Base-by-base conservation (phyloP, 2,329 filamentous ascomycete genomes). In the Neofusicoccum cordaticola region DNA sequence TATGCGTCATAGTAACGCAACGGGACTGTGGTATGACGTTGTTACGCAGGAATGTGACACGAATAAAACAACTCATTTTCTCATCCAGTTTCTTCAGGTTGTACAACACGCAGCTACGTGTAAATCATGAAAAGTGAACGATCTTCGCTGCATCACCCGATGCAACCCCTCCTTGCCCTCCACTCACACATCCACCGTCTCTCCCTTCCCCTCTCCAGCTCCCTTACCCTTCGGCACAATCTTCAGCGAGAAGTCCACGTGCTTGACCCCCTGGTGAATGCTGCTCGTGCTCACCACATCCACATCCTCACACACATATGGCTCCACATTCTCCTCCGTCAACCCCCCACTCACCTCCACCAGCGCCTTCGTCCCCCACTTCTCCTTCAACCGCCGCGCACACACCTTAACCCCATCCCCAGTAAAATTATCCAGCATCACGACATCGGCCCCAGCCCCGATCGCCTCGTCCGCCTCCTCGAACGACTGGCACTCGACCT, bases 401-500 rank as follows among this genome's bases (percentile, higher is more conserved):
- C 92, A 92, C 8, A 84, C 78, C 74, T 88, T 89, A 67, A 97
- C 89, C 0, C 88, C 92, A 1, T 91, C 89, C 0, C 90, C 88
- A 0, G 87, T 88, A 74, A 98, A 99, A 77, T 99, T 99, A 76
- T 99, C 95, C 66, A 99, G 81, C 95, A 99, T 99, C 67, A 99
- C 88, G 19, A 99, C 89, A 76, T 99, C 94, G 0, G 95, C 95
- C 0, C 95, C 95, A 0, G 94, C 94, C 2, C 82, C 86, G 71
- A 97, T 93, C 0, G 95, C 95, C 79, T 96, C 92, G 75, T 97
- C 89, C 0, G 95, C 95, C 80, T 97, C 93, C 48, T 84, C 88
- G 78, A 97, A 88, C 71, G 84, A 90, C 81, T 94, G 92, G 52
- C 95, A 95, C 82, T 99, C 94, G 27, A 99, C 95, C 81, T 99